Evolutionary conservation across 2,329 filamentous ascomycete species (phyloP), one percentile per base, ranked within the genome.

Genomic region (Lachnellula willkommii): DNA sequence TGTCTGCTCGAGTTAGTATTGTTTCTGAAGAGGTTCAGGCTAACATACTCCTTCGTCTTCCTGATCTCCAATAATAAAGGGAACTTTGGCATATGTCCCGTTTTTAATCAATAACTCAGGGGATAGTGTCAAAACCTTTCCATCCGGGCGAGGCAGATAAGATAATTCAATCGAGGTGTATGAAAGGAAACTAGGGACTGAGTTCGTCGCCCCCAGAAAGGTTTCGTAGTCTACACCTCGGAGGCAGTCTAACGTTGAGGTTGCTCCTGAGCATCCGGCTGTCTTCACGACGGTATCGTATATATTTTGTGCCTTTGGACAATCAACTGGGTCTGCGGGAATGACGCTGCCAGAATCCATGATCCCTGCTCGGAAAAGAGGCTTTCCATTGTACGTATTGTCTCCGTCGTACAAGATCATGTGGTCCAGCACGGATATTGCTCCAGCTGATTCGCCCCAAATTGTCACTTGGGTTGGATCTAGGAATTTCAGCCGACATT

Each of bases 371-470:
- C 86, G 81, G 79, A 94, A 93, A 0, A 94, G 77, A 1, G 84
- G 76, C 64, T 87, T 83, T 52, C 84, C 87, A 2, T 91, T 90
- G 74, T 92, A 91, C 0, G 75, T 84, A 67, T 83, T 81, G 69
- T 93, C 76, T 6, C 89, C 89, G 36, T 83, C 80, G 62, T 89
- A 90, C 11, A 92, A 74, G 1, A 82, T 74, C 81, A 90, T 90
- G 63, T 93, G 89, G 65, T 91, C 82, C 49, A 87, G 80, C 1
- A 89, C 87, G 0, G 87, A 90, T 59, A 91, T 90, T 14, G 83
- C 74, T 0, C 86, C 85, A 0, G 87, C 85, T 5, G 63, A 66
- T 61, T 77, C 74, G 15, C 74, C 77, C 74, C 71, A 78, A 50
- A 76, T 67, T 7, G 73, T 76, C 2, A 76, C 72, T 55, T 73